Evolutionary conservation across 208 protist species (phyloP).

Genomic region (Leishmania braziliensis): DNA sequence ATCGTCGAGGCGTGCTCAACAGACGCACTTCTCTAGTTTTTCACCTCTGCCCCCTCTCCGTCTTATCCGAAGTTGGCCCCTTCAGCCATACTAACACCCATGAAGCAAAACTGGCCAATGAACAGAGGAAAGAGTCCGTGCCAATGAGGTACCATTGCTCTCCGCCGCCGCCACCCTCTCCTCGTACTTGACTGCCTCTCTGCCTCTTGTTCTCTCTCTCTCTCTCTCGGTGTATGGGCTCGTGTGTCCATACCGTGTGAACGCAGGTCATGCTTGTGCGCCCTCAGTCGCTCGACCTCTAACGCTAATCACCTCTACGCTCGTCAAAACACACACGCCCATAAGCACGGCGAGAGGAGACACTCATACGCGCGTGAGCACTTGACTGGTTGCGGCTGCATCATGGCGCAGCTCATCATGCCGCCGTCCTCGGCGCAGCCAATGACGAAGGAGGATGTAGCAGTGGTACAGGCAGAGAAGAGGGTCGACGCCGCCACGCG

Average conservation of each 20-base stretch:
- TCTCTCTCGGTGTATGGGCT: too few species aligned
- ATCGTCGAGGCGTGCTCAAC: background rate
- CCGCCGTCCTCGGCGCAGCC: constrained; percentile 25
- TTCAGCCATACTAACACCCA: background rate
- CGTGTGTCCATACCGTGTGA: background rate
- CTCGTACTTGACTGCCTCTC: background rate
- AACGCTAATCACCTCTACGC: background rate
- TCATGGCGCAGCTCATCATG: constrained; percentile 40
- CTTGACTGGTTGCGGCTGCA: background rate
- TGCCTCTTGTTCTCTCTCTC: background rate
- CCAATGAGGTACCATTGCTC: background rate
- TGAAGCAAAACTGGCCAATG: background rate
- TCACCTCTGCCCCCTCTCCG: background rate
- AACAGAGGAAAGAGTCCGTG: background rate
- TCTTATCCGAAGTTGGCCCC: background rate
- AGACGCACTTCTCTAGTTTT: background rate
- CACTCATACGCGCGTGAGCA: background rate
- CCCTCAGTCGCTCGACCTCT: background rate
- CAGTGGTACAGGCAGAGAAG: constrained; percentile 50
- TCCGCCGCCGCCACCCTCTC: background rate
- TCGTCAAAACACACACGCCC: background rate
- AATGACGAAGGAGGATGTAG: constrained; percentile 41
- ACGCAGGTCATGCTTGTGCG: background rate
- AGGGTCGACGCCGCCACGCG: constrained; percentile 47
- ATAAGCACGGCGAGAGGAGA: background rate